Evolutionary conservation across 1,139 yeast species (phyloP).

Genomic region (Taphrina communis): DNA sequence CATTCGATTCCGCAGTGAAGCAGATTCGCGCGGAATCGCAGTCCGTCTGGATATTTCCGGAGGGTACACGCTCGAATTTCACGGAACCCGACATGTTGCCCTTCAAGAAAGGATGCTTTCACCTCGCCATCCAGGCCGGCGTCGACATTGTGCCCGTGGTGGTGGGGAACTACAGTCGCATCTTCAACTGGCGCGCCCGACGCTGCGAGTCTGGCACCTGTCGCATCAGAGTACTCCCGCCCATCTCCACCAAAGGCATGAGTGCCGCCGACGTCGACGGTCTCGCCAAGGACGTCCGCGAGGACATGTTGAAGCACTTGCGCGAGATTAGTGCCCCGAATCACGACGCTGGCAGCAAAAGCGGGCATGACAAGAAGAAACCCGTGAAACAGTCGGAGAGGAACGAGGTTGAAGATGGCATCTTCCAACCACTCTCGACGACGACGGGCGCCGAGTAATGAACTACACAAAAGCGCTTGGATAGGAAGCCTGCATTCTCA

Average conservation of each 20-base stretch:
- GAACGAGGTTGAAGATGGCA: constrained; percentile 2
- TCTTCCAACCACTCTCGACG: constrained; percentile 3
- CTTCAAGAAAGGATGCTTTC: constrained; percentile 97
- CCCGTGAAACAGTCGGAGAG: not conserved
- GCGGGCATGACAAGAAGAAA: no score
- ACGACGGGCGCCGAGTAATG: not conserved
- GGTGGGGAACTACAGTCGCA: constrained; percentile 78
- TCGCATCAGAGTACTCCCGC: constrained; percentile 63
- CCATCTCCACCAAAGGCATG: constrained; percentile 64
- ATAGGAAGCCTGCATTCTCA: no score
- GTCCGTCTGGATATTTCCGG: constrained; percentile 48
- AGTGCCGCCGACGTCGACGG: constrained; percentile 65
- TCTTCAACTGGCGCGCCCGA: constrained; percentile 65
- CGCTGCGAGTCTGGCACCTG: constrained; percentile 67
- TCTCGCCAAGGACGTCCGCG: constrained; percentile 55
- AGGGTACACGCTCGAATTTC: constrained; percentile 89
- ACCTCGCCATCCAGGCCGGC: constrained; percentile 88
- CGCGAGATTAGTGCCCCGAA: constrained; percentile 43
- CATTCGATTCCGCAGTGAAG: constrained; percentile 71
- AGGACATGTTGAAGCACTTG: constrained; percentile 54
- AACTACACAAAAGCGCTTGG: not conserved
- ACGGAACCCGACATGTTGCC: constrained; percentile 73
- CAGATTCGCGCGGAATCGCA: constrained; percentile 57
- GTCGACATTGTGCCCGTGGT: constrained; percentile 89
- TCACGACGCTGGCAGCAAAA: not conserved